Base-by-base conservation (phyloP, 192 early-diverging fungal species). In the Oehlia diaphana region DNA sequence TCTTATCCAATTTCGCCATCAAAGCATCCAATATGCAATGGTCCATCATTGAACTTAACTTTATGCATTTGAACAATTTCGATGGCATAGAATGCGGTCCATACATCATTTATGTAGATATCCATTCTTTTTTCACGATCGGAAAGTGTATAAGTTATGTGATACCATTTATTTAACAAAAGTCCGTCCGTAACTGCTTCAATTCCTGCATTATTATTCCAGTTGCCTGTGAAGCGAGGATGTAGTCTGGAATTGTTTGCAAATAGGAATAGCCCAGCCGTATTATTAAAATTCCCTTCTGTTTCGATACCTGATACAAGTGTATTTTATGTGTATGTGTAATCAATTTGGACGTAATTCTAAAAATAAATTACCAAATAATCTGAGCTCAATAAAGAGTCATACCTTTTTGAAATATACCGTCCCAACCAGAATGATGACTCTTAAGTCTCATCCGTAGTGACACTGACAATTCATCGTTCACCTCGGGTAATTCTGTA, bases 401-500 rank as follows among this genome's bases (percentile, higher is more conserved):
- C 26, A 31, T 77, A 77, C 75, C 75, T 66, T 77, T 77, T 50
- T 28, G 63, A 77, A 77, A 77, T 66, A 77, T 9, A 44, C 9
- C 4, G 0, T 23, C 0, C 42, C 63, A 77, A 31, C 47, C 12
- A 28, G 9, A 0, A 47, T 2, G 8, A 77, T 77, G 35, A 47
- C 13, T 77, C 37, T 26, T 39, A 28, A 77, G 0, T 26, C 9
- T 66, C 47, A 77, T 7, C 12, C 35, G n/a, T 42, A 77, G n/a
- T 19, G 75, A 47, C 8, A 77, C 23, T 77, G 75, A 77, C 4
- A 77, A n/a, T 3, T 63, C 75, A 28, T 77, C 62, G 19, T 23
- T 47, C 31, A 77, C 63, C 9, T 4, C 23, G 26, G 63, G 75
- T 47, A 77, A 44, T 12, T 65, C 61, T 31, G 2, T 23, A 65